phyloP scores from a whole-genome alignment of 106 monocot species.

The Dendrobium officinale region DNA sequence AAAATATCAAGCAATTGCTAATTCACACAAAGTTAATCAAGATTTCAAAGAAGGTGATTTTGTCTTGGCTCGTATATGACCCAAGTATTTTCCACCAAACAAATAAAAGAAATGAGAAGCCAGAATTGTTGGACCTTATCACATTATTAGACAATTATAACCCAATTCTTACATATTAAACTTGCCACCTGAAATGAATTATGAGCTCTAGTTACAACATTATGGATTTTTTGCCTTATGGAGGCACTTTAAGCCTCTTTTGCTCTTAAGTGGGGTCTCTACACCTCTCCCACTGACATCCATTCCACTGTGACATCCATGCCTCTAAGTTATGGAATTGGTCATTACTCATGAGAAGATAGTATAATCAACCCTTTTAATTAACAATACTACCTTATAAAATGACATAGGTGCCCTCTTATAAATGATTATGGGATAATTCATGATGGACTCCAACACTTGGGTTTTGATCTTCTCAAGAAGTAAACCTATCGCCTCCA shows the following conservation, averaged over 20 bases:
- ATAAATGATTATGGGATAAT: neutral
- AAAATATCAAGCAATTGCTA: neutral
- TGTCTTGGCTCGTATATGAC: neutral
- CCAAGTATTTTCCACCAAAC: neutral
- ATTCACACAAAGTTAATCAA: neutral
- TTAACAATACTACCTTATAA: neutral
- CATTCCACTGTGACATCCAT: neutral
- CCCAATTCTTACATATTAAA: neutral
- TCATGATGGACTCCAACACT: neutral
- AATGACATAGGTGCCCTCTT: neutral
- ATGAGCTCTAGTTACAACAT: neutral
- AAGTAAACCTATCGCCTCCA: neutral
- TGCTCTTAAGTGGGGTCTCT: neutral
- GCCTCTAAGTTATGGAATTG: neutral
- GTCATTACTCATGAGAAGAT: neutral
- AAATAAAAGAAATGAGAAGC: neutral
- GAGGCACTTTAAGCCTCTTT: neutral
- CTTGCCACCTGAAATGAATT: neutral
- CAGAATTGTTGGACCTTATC: neutral
- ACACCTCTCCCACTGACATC: neutral
- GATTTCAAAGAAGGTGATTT: neutral
- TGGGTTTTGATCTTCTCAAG: neutral
- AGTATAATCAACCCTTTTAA: neutral
- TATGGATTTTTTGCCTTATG: neutral
- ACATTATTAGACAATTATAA: neutral